phyloP scores from a whole-genome alignment of 2,329 filamentous ascomycete genomes.

The Tolypocladium ophioglossoides region DNA sequence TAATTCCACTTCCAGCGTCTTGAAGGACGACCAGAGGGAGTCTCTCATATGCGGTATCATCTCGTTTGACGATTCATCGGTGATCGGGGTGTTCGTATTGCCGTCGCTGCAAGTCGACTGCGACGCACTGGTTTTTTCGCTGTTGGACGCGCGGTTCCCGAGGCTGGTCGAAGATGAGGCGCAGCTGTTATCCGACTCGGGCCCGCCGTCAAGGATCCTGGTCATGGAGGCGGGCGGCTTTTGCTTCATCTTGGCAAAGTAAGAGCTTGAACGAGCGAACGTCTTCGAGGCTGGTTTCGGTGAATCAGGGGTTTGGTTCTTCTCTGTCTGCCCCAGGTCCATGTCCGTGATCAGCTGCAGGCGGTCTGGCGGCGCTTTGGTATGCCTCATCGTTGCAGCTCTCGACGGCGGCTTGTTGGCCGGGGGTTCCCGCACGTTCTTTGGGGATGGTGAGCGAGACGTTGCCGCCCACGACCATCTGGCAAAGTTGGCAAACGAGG shows the following conservation, averaged over 20 bases:
- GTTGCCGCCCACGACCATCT: slow-evolving; percentile 40
- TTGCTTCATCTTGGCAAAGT: slow-evolving; percentile 37
- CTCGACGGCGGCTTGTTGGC: slow-evolving; percentile 11
- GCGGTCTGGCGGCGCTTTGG: slow-evolving; percentile 15
- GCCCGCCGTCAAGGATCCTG: slow-evolving; percentile 24
- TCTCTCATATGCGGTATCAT: slow-evolving; percentile 35
- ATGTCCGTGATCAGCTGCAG: slow-evolving; percentile 16
- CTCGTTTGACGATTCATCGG: slow-evolving; percentile 35
- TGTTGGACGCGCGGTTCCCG: slow-evolving; percentile 28
- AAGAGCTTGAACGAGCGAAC: slow-evolving; percentile 33
- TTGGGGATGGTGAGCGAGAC: slow-evolving; percentile 38
- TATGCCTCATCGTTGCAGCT: slow-evolving; percentile 12
- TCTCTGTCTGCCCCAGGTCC: slow-evolving; percentile 10
- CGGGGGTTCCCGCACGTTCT: slow-evolving; percentile 17
- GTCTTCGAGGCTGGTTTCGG: slow-evolving; percentile 25
- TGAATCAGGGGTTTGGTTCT: slow-evolving; percentile 20
- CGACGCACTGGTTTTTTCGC: slow-evolving; percentile 24
- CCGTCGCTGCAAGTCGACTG: slow-evolving; percentile 28
- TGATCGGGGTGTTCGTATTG: slow-evolving; percentile 22
- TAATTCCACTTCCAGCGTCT: slow-evolving; percentile 37
- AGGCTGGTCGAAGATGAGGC: slow-evolving; percentile 36
- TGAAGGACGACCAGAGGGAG: slow-evolving; percentile 45
- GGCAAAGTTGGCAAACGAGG: slow-evolving; percentile 39
- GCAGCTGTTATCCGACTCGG: slow-evolving; percentile 31
- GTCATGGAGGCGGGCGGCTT: slow-evolving; percentile 34